Evolutionary conservation across 2,329 filamentous ascomycete species (phyloP).

Genomic region (Aspergillus bombycis): DNA sequence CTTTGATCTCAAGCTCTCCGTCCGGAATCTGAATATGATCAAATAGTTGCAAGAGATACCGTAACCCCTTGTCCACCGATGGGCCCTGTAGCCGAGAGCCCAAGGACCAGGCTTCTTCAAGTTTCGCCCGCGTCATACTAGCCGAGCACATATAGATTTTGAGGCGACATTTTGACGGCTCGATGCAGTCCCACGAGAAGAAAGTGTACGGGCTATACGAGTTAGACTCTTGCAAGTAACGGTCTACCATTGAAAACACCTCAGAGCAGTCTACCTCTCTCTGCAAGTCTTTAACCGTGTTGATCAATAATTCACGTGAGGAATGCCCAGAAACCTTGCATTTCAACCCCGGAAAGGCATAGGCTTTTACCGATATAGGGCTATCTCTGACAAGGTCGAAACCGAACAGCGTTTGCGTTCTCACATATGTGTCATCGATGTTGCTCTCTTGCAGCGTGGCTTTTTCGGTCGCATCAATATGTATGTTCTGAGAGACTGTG

Average conservation of each 20-base stretch:
- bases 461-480: not conserved
- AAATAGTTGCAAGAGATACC: not conserved
- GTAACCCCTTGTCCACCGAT: not conserved
- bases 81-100: not conserved
- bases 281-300: not conserved
- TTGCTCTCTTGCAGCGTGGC: not conserved
- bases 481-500: not conserved
- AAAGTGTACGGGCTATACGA: conserved; percentile 15
- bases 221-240: conserved; percentile 5
- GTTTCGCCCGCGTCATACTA: conserved; percentile 4
- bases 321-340: conserved; percentile 1
- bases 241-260: not conserved
- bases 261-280: not conserved
- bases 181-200: conserved; percentile 19
- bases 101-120: conserved; percentile 14
- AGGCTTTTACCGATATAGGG: conserved; percentile 20
- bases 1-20: not conserved
- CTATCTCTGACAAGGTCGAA: conserved; percentile 5
- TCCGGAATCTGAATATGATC: not conserved
- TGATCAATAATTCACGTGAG: not conserved
- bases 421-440: not conserved
- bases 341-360: conserved; percentile 21
- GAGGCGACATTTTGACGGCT: conserved; percentile 11
- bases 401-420: not conserved
- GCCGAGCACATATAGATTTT: conserved; percentile 13